phyloP scores from a whole-genome alignment of 2,329 filamentous ascomycete genomes.

The Aureobasidium namibiae region DNA sequence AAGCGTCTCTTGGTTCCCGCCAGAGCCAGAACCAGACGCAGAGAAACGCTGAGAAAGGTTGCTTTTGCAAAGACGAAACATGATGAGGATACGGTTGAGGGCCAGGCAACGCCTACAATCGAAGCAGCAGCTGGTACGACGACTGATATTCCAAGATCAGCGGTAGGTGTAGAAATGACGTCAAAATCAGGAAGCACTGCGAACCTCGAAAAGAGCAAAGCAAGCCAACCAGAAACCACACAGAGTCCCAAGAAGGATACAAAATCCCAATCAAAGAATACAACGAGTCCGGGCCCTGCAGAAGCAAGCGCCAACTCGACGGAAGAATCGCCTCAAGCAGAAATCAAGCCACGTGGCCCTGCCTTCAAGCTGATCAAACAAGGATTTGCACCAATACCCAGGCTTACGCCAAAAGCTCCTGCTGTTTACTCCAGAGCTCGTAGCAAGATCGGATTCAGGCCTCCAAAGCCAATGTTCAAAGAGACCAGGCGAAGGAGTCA shows the following conservation, averaged over 20 bases:
- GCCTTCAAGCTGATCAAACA: neutral
- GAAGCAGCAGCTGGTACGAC: neutral
- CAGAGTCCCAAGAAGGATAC: neutral
- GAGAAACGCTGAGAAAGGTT: neutral
- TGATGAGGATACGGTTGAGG: neutral
- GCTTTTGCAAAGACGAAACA: neutral
- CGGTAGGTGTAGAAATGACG: neutral
- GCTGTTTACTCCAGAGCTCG: conserved; percentile 2
- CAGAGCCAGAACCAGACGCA: neutral
- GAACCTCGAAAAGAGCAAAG: neutral
- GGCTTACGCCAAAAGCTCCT: neutral
- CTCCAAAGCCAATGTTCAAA: conserved; percentile 7
- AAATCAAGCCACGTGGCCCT: neutral
- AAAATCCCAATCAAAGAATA: neutral
- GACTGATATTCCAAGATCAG: neutral
- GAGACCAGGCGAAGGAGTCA: neutral
- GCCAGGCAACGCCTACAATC: neutral
- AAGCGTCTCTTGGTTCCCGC: neutral
- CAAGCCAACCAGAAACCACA: neutral
- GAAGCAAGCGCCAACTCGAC: neutral
- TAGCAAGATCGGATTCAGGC: neutral
- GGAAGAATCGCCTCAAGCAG: neutral
- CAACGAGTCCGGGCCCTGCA: too few species aligned
- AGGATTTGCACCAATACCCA: neutral
- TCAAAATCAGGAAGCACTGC: neutral